A percentile compares a stretch with the other conserved stretches of the same genome.
Conservation (phyloP, 164 flowering plant species). For the Umbilicus rupestris region DNA sequence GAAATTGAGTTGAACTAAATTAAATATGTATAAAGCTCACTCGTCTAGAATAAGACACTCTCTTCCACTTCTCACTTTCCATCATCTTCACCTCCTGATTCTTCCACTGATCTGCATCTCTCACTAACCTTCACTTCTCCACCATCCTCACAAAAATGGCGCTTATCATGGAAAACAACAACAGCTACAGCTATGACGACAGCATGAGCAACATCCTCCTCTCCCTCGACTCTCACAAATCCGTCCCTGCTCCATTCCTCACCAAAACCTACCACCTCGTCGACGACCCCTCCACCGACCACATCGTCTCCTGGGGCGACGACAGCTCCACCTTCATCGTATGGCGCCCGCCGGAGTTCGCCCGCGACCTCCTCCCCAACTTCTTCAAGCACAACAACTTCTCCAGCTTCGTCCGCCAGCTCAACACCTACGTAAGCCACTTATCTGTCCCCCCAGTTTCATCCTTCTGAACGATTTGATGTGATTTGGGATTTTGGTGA, state of each 20-base stretch:
- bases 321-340: conserved; percentile 84
- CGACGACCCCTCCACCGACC: conserved; percentile 80
- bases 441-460: neutral
- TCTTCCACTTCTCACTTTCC: conserved; percentile 14
- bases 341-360: conserved; percentile 93
- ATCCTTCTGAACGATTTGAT: neutral
- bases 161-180: conserved; percentile 52
- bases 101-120: conserved; percentile 4
- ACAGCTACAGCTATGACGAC: conserved; percentile 15
- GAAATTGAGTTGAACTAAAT: too few relatives aligned
- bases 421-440: conserved; percentile 69
- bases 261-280: conserved; percentile 90
- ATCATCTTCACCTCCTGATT: conserved; percentile 11
- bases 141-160: conserved; percentile 31
- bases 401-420: conserved; percentile 92
- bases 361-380: conserved; percentile 89
- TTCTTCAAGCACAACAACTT: conserved; percentile 95
- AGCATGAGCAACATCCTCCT: conserved; percentile 46
- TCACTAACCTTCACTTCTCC: conserved; percentile 11
- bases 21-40: neutral
- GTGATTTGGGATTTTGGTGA: conserved; percentile 10
- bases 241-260: conserved; percentile 86
- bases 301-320: conserved; percentile 93
- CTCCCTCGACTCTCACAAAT: conserved; percentile 69
- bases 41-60: conserved; percentile 4